phyloP scores from a whole-genome alignment of 768 basidiomycete genomes.

The Lenzites betulinus region DNA sequence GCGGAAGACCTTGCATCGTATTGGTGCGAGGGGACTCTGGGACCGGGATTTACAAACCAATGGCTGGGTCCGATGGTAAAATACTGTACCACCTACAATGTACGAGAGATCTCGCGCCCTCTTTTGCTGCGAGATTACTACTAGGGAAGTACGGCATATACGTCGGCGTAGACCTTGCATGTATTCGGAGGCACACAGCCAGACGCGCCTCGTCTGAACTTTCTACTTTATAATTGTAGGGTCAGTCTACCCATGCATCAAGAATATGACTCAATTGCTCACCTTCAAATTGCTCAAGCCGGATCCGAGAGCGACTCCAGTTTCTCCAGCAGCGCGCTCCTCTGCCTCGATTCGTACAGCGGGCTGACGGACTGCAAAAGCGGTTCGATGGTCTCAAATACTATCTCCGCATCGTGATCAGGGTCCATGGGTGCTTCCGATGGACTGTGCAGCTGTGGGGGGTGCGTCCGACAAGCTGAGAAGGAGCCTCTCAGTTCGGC shows the following conservation, averaged over 20 bases:
- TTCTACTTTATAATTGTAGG: no score
- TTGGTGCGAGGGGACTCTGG: no score
- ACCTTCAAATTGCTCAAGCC: not conserved
- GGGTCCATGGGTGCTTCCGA: constrained; percentile 10
- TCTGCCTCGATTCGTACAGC: constrained; percentile 49
- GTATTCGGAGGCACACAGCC: no score
- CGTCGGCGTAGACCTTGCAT: no score
- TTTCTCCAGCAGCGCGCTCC: constrained; percentile 49
- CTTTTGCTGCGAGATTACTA: no score
- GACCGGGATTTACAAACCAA: no score
- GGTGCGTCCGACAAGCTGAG: not conserved
- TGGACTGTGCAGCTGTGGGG: constrained; percentile 4
- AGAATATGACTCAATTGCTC: not conserved
- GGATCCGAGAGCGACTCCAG: constrained; percentile 35
- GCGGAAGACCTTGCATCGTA: no score
- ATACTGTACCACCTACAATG: no score
- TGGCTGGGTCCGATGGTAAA: no score
- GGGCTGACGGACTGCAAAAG: constrained; percentile 57
- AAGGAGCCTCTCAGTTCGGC: not conserved
- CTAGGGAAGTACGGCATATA: no score
- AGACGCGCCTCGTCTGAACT: no score
- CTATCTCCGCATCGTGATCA: constrained; percentile 23
- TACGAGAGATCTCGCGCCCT: no score
- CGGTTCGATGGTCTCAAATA: constrained; percentile 61
- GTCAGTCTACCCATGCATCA: not conserved